Evolutionary conservation across 495 filamentous ascomycete genomes (phyloP).

Genomic region (Saxophila tyrrhenica): DNA sequence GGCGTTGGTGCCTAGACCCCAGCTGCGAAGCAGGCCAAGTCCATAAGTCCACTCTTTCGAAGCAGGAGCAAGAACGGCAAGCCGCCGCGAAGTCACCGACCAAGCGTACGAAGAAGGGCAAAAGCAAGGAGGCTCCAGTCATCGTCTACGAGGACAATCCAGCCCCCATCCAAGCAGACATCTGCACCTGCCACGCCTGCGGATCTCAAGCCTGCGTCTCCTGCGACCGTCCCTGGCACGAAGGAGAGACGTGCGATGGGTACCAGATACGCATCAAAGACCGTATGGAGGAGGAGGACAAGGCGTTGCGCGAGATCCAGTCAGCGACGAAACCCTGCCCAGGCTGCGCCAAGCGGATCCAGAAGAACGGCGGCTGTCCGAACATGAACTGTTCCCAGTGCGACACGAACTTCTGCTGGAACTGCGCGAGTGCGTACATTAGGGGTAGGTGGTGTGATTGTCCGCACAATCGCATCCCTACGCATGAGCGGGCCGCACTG

Average conservation of each 20-base stretch:
- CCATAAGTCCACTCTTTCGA: neutral
- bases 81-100: no score
- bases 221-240: constrained; percentile 31
- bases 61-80: neutral
- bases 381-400: constrained; percentile 20
- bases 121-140: no score
- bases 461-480: no score
- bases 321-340: constrained; percentile 24
- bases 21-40: constrained; percentile 4
- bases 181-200: constrained; percentile 29
- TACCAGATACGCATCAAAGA: constrained; percentile 23
- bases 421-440: neutral
- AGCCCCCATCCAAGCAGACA: no score
- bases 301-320: constrained; percentile 8
- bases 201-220: constrained; percentile 29
- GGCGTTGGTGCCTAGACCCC: constrained; percentile 5
- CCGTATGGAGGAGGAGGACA: constrained; percentile 23
- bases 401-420: constrained; percentile 13
- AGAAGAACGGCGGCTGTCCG: constrained; percentile 27
- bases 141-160: no score
- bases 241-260: constrained; percentile 30
- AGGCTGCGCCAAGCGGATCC: constrained; percentile 18
- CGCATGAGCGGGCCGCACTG: no score
- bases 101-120: neutral
- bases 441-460: no score